Evolutionary conservation across 371 early-diverging fungal species (phyloP).

Genomic region (Syncephalastrum racemosum): DNA sequence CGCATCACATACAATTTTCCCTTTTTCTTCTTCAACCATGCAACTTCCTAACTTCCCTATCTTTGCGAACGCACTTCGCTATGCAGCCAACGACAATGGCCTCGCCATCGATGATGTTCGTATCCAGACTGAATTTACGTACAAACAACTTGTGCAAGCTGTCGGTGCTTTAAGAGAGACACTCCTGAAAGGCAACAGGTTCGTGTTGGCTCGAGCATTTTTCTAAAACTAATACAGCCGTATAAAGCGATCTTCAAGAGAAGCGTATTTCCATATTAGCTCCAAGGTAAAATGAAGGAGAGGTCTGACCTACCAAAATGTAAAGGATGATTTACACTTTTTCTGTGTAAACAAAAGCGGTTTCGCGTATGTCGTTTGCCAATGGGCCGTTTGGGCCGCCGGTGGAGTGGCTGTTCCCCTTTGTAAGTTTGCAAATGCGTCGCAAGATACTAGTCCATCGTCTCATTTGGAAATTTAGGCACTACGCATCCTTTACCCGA

Average conservation of each 20-base stretch:
- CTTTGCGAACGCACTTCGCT: slow-evolving; percentile 27
- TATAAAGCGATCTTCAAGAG: slow-evolving; percentile 44
- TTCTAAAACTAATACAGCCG: not conserved
- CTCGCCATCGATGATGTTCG: slow-evolving; percentile 40
- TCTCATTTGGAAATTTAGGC: slow-evolving; percentile 24
- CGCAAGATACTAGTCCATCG: not conserved
- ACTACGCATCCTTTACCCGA: slow-evolving; percentile 68
- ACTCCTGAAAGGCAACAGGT: slow-evolving; percentile 31
- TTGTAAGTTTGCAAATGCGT: slow-evolving; percentile 28
- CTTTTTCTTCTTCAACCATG: too few relatives aligned
- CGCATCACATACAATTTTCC: too few relatives aligned
- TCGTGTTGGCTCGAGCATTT: slow-evolving; percentile 4
- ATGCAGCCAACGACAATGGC: slow-evolving; percentile 21
- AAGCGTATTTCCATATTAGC: slow-evolving; percentile 72
- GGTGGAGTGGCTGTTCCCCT: slow-evolving; percentile 81
- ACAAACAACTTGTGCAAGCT: slow-evolving; percentile 32
- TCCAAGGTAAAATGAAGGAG: slow-evolving; percentile 46
- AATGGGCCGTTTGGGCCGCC: slow-evolving; percentile 79
- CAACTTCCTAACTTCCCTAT: slow-evolving; percentile 35
- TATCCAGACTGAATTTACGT: slow-evolving; percentile 20
- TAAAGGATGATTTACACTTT: not conserved
- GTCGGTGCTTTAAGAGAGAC: slow-evolving; percentile 19
- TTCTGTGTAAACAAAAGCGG: slow-evolving; percentile 23
- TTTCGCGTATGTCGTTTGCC: slow-evolving; percentile 70
- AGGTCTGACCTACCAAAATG: not conserved